Evolutionary conservation across 2,329 filamentous ascomycete species (phyloP), one percentile per base, ranked within the genome.

Genomic region (Fusarium sublunatum): DNA sequence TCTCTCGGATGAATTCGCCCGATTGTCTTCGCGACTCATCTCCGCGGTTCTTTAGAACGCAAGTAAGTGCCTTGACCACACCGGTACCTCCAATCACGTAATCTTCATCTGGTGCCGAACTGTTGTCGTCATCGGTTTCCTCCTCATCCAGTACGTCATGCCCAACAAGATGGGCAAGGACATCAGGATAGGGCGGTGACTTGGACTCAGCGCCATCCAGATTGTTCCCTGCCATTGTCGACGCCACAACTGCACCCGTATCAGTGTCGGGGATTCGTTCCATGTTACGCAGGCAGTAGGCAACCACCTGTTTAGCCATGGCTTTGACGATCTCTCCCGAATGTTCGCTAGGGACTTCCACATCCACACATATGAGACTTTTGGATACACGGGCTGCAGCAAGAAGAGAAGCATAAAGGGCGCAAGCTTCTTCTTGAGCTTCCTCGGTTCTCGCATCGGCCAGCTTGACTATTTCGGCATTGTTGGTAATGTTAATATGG

Each of bases 1-100:
- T 76, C 26, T 85, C 85, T 26, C 81, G 79, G 54, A 82, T 77
- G 53, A 86, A 82, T 48, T 86, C 82, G 40, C 78, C 79, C 12
- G 82, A 83, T 43, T 81, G 79, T 46, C 81, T 74, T 62, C 85
- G 79, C 28, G 86, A 86, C 51, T 90, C 88, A 48, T 88, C 84
- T 5, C 76, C 75, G 58, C 91, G 87, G 73, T 96, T 96, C 68
- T 92, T 89, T 45, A 99, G 81, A 71, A 93, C 97, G 70, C 96
- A 96, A 50, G 92, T 89, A 41, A 99, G 82, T 5, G 95, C 95
- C 78, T 97, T 97, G 44, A 96, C 94, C 2, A 99, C 92, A 25
- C 94, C 95, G 1, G 93, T 97, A 13, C 94, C 94, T 19, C 94
- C 93, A 70, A 98, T 95, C 40, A 98, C 93, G 76, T 98, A 98